phyloP scores from a whole-genome alignment of 2,329 filamentous ascomycete genomes.

The Colletotrichum salicis region DNA sequence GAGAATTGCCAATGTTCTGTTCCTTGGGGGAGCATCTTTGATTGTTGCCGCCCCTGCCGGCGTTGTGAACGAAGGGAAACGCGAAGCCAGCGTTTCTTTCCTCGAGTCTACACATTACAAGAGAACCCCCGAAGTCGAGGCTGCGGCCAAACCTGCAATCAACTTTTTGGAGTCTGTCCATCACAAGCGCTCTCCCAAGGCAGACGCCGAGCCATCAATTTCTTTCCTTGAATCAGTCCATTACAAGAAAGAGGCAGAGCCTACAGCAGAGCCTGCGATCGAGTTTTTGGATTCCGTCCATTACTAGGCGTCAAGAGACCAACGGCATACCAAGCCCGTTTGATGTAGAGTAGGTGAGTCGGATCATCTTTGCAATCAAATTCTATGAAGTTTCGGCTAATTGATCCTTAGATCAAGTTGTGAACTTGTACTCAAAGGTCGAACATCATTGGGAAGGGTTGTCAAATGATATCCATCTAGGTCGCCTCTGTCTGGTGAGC shows the following conservation, averaged over 20 bases:
- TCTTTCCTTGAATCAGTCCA: constrained; percentile 16
- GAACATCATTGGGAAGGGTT: too few relatives aligned
- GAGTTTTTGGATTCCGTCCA: constrained; percentile 18
- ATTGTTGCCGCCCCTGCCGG: constrained; percentile 1
- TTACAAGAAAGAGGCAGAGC: constrained; percentile 7
- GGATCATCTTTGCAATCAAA: background rate
- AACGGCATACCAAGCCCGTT: too few relatives aligned
- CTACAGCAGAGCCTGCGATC: constrained; percentile 4
- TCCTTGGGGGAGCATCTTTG: constrained; percentile 4
- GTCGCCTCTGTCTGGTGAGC: too few relatives aligned
- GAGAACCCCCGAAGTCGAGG: constrained; percentile 6
- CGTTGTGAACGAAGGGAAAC: background rate
- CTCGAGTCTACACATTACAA: background rate
- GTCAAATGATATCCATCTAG: too few relatives aligned
- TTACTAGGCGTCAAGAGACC: background rate
- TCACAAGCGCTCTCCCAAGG: constrained; percentile 17
- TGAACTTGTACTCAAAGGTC: too few relatives aligned
- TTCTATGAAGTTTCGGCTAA: too few relatives aligned
- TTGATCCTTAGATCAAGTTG: too few relatives aligned
- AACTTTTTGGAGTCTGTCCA: constrained; percentile 10
- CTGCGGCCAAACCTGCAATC: constrained; percentile 7
- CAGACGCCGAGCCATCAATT: constrained; percentile 16
- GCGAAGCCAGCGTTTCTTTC: constrained; percentile 5
- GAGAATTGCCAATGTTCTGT: background rate
- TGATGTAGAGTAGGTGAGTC: constrained; percentile 48